These are phyloP conservation scores for Colletotrichum salicis DNA, from an alignment of 2,329 filamentous ascomycete species.

Conservation along the genomic window DNA sequence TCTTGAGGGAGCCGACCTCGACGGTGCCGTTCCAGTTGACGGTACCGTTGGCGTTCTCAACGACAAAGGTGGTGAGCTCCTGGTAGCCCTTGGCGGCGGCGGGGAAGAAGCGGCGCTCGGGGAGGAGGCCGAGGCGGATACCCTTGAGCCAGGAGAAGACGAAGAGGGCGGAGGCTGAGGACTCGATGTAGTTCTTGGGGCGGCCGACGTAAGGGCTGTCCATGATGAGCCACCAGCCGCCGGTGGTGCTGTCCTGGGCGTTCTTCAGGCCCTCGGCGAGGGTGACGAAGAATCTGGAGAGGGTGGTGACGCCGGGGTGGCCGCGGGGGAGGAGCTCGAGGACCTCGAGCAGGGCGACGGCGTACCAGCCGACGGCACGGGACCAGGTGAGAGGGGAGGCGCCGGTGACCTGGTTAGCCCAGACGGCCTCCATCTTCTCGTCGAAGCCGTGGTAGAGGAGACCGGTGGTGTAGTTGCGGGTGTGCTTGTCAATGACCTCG, in stretches of 20 bases:
- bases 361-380: conserved; percentile 64
- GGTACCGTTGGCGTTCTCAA: conserved; percentile 58
- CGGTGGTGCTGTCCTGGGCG: conserved; percentile 51
- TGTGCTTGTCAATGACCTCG: conserved; percentile 56
- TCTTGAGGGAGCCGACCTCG: conserved; percentile 60
- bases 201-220: conserved; percentile 56
- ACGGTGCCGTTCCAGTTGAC: conserved; percentile 64
- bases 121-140: conserved; percentile 42
- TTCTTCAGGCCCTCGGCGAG: conserved; percentile 54
- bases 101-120: conserved; percentile 51
- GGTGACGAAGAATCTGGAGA: conserved; percentile 52
- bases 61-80: conserved; percentile 57
- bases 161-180: conserved; percentile 68
- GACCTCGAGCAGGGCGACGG: conserved; percentile 61
- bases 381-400: conserved; percentile 64
- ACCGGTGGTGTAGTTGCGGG: conserved; percentile 49
- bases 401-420: conserved; percentile 62
- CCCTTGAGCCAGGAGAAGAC: conserved; percentile 57
- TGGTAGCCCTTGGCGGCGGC: conserved; percentile 47
- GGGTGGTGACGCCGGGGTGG: conserved; percentile 48
- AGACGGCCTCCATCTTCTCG: conserved; percentile 56
- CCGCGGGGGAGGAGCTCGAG: conserved; percentile 56
- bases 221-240: conserved; percentile 70
- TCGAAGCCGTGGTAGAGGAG: conserved; percentile 68
- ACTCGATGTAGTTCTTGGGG: conserved; percentile 69